Conservation (phyloP, 805 yeast species). For the Cyberlindnera euphorbiae region DNA sequence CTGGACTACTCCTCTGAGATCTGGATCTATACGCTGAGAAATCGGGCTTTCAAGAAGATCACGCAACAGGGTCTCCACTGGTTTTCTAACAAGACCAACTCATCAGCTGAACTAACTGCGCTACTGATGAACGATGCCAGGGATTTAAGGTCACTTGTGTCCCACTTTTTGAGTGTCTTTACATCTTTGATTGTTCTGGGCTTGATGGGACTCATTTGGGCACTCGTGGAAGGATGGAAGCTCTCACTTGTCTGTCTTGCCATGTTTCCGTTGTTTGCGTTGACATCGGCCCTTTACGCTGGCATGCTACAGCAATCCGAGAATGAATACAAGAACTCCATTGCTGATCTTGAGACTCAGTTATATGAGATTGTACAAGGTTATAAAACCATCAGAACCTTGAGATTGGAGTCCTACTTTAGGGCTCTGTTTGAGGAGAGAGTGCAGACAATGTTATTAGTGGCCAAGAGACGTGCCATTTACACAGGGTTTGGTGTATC, state of each 20-base stretch:
- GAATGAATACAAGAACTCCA: constrained; percentile 48
- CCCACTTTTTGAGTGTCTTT: constrained; percentile 54
- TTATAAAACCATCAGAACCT: constrained; percentile 57
- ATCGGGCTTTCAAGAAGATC: constrained; percentile 42
- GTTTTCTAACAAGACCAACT: constrained; percentile 37
- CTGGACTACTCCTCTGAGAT: constrained; percentile 59
- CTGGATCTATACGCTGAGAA: constrained; percentile 58
- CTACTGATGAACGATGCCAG: constrained; percentile 77
- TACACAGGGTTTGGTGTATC: constrained; percentile 68
- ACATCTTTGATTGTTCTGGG: constrained; percentile 52
- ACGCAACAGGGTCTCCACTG: constrained; percentile 49
- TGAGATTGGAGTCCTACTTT: constrained; percentile 51
- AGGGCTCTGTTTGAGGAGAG: constrained; percentile 29
- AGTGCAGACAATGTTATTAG: constrained; percentile 29
- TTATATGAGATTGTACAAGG: constrained; percentile 50
- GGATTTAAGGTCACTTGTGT: constrained; percentile 62
- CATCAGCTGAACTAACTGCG: constrained; percentile 54
- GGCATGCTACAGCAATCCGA: constrained; percentile 49
- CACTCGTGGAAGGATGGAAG: constrained; percentile 78
- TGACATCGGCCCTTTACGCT: constrained; percentile 50
- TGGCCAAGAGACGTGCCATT: constrained; percentile 50
- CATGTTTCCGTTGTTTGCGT: constrained; percentile 58
- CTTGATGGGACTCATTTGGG: constrained; percentile 68
- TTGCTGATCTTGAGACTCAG: constrained; percentile 50
- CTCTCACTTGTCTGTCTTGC: constrained; percentile 78